Evolutionary conservation across 345 rosid genomes (phyloP).

Genomic region (Salix caprea): DNA sequence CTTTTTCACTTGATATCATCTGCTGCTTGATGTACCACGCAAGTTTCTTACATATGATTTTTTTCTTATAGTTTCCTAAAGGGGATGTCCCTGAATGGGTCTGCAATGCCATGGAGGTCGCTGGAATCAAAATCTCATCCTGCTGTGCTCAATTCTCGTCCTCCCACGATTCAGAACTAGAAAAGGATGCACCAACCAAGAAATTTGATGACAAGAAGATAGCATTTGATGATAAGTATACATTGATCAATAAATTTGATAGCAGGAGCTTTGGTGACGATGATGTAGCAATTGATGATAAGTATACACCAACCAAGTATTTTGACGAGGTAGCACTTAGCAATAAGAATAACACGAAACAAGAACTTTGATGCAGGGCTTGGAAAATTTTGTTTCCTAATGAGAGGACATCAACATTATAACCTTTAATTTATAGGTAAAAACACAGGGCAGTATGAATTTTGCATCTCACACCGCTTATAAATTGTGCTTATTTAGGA

Average conservation of each 20-base stretch:
- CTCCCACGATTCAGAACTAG: not conserved
- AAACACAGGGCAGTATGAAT: conserved; percentile 1
- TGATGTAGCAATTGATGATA: not conserved
- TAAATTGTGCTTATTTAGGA: not conserved
- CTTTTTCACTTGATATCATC: not conserved
- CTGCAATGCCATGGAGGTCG: conserved; percentile 82
- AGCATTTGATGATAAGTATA: not conserved
- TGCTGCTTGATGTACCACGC: not conserved
- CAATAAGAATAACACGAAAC: too few relatives aligned
- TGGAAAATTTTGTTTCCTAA: too few relatives aligned
- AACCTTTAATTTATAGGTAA: not conserved
- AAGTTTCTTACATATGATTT: not conserved
- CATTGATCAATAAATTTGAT: too few relatives aligned
- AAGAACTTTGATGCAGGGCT: too few relatives aligned
- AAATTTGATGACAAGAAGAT: not conserved
- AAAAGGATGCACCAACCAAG: not conserved
- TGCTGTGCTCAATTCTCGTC: conserved; percentile 38
- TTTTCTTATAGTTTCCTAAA: conserved; percentile 55
- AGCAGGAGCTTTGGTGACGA: too few relatives aligned
- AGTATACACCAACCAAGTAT: not conserved
- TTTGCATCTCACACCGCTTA: not conserved
- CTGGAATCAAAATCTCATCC: conserved; percentile 61
- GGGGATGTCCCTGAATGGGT: conserved; percentile 82
- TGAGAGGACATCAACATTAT: not conserved
- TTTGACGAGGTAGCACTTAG: too few relatives aligned